A percentile compares a stretch with the other conserved stretches of the same genome.
phyloP scores from a whole-genome alignment of 805 yeast species.

The Candida ipomoeae region DNA sequence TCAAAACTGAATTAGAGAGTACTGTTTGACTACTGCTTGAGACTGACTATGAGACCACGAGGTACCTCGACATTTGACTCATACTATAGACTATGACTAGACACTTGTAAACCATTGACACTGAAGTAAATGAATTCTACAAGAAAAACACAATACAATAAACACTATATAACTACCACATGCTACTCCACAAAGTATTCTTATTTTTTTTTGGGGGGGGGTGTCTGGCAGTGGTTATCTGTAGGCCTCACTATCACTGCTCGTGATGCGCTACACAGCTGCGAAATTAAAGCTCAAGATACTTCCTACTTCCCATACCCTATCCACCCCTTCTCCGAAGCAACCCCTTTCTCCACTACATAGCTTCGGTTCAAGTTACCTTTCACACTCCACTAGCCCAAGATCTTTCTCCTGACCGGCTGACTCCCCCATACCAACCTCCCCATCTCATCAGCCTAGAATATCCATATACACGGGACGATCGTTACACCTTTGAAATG shows the following conservation, averaged over 20 bases:
- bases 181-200: too few relatives aligned
- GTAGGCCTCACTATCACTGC: constrained; percentile 1
- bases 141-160: too few relatives aligned
- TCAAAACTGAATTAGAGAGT: too few relatives aligned
- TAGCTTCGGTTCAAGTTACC: background rate
- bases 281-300: background rate
- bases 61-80: too few relatives aligned
- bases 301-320: background rate
- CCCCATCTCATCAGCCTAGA: constrained; percentile 1
- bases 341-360: background rate
- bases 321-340: background rate
- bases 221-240: background rate
- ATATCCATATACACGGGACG: background rate
- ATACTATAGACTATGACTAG: too few relatives aligned
- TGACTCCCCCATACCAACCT: background rate
- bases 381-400: background rate
- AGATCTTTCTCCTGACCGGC: background rate
- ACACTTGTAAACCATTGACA: too few relatives aligned
- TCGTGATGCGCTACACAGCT: constrained; percentile 3
- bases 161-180: too few relatives aligned
- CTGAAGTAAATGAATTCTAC: too few relatives aligned
- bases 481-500: constrained; percentile 5
- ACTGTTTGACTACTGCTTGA: too few relatives aligned
- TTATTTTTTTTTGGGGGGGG: background rate
- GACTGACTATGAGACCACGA: too few relatives aligned